phyloP scores from a whole-genome alignment of 2,329 filamentous ascomycete species.

The Annulohypoxylon truncatum region DNA sequence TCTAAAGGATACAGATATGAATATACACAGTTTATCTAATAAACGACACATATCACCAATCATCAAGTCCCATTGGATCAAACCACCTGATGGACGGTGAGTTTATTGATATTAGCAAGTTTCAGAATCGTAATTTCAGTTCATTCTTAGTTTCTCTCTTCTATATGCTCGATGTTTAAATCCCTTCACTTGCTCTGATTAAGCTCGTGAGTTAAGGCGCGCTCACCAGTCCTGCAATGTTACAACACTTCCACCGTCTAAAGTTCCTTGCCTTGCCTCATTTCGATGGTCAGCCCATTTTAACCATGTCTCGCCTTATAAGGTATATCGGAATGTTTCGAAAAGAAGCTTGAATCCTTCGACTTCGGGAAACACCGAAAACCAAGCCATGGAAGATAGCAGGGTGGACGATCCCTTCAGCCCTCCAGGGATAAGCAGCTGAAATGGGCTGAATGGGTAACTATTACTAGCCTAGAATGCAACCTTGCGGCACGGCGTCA shows the following conservation, averaged over 20 bases:
- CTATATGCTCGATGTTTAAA: not conserved
- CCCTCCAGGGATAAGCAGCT: not conserved
- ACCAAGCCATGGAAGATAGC: too few relatives aligned
- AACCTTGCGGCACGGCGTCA: conserved; percentile 2
- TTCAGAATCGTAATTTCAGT: not conserved
- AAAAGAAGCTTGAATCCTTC: conserved; percentile 8
- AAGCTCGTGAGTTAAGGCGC: not conserved
- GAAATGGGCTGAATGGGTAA: not conserved
- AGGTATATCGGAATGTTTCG: conserved; percentile 1
- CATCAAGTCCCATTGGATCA: not conserved
- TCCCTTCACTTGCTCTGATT: not conserved
- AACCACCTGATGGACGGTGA: not conserved
- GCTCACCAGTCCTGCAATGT: not conserved
- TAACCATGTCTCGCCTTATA: not conserved
- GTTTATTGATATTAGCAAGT: not conserved
- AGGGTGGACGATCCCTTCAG: not conserved
- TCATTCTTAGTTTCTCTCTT: not conserved
- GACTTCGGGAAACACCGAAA: not conserved
- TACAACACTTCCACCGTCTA: not conserved
- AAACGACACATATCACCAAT: not conserved
- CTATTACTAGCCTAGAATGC: not conserved
- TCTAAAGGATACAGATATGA: not conserved
- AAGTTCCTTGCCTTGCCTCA: not conserved
- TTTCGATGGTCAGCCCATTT: not conserved
- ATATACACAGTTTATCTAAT: not conserved